Evolutionary conservation across 1,284 basidiomycete species (phyloP).

Genomic region (Ceratobasidium sp.): DNA sequence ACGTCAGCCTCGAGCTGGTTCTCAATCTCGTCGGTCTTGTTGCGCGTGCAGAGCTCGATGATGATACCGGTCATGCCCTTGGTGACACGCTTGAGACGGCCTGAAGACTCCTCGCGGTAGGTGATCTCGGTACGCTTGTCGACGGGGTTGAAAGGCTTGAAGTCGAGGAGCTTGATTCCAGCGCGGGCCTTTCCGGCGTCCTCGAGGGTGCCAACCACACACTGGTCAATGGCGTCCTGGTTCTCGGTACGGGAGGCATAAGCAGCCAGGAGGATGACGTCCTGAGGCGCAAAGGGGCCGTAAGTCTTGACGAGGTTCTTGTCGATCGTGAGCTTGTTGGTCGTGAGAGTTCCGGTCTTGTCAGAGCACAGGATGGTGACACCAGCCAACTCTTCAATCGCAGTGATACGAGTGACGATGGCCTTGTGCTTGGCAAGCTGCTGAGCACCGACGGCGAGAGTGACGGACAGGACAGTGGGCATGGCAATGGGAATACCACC

Average conservation of each 20-base stretch:
- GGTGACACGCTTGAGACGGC: slow-evolving; percentile 97
- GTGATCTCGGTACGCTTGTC: slow-evolving; percentile 99
- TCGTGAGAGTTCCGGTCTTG: slow-evolving; percentile 97
- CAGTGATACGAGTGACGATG: slow-evolving; percentile 98
- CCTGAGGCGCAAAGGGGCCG: slow-evolving; percentile 88
- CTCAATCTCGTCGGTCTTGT: slow-evolving; percentile 95
- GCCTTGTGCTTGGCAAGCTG: slow-evolving; percentile 99
- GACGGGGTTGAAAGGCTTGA: slow-evolving; percentile 99
- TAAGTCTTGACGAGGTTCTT: slow-evolving; percentile 93
- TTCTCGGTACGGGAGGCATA: slow-evolving; percentile 99
- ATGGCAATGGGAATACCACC: slow-evolving; percentile 99
- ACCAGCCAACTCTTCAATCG: slow-evolving; percentile 96
- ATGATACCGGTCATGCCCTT: slow-evolving; percentile 99
- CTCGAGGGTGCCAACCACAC: slow-evolving; percentile 85
- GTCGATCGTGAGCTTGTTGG: slow-evolving; percentile 99
- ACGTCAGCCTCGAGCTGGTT: slow-evolving; percentile 93
- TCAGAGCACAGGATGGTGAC: slow-evolving; percentile 98
- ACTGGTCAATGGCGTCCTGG: slow-evolving; percentile 96
- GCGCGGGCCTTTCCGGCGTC: slow-evolving; percentile 82
- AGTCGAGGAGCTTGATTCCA: slow-evolving; percentile 96
- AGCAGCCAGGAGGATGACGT: slow-evolving; percentile 92
- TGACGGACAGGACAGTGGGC: slow-evolving; percentile 96
- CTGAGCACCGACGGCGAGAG: slow-evolving; percentile 96
- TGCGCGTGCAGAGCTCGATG: slow-evolving; percentile 95
- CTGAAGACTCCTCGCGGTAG: slow-evolving; percentile 92